Evolutionary conservation across 2,329 filamentous ascomycete genomes (phyloP).

Genomic region (Pyricularia pennisetigena): DNA sequence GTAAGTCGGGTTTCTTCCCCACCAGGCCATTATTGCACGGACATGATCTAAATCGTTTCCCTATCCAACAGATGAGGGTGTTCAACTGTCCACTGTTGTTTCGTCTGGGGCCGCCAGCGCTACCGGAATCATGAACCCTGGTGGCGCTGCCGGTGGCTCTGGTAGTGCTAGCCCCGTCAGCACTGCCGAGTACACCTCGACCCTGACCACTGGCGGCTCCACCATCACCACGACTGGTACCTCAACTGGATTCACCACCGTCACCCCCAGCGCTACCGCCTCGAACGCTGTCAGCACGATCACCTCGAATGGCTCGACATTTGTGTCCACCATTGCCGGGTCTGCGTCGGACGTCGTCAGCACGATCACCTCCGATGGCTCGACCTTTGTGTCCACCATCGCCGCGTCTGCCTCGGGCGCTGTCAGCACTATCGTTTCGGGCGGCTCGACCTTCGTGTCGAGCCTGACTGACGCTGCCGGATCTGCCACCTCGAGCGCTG

Average conservation of each 20-base stretch:
- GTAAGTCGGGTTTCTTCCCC: conserved; percentile 12
- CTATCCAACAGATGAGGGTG: neutral
- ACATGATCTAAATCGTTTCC: neutral
- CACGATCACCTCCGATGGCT: conserved; percentile 11
- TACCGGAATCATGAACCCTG: conserved; percentile 10
- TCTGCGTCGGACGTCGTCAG: conserved; percentile 22
- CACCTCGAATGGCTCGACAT: conserved; percentile 9
- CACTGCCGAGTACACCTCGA: neutral
- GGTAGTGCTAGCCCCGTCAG: neutral
- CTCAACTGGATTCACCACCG: conserved; percentile 7
- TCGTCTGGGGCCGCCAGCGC: conserved; percentile 12
- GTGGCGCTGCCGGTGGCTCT: conserved; percentile 4
- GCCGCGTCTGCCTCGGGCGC: conserved; percentile 19
- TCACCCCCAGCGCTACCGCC: conserved; percentile 7
- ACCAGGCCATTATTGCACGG: neutral
- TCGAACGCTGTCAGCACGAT: conserved; percentile 8
- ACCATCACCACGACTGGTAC: conserved; percentile 1
- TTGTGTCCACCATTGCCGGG: conserved; percentile 8
- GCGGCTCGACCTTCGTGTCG: neutral
- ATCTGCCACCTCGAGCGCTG: conserved; percentile 17
- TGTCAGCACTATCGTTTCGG: conserved; percentile 20
- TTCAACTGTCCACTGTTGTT: neutral
- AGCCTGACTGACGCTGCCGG: conserved; percentile 7
- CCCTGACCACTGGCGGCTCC: neutral
- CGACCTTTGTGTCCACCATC: conserved; percentile 9